Evolutionary conservation across 116 monocot genomes (phyloP).

Genomic region (Zostera marina): DNA sequence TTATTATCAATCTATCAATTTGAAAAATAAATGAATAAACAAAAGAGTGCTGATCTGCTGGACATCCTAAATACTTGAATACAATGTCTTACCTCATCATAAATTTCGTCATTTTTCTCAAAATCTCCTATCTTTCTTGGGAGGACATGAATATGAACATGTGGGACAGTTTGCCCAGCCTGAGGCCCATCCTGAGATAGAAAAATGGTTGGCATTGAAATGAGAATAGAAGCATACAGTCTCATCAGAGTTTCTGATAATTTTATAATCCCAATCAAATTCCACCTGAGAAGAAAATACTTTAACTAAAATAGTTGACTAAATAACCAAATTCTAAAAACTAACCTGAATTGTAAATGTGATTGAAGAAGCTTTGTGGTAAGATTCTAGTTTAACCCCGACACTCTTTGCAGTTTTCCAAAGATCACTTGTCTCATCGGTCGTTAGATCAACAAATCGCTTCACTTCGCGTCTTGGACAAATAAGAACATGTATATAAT

Average conservation of each 20-base stretch:
- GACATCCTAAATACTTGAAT: background rate
- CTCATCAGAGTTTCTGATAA: no score
- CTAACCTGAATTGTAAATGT: conserved; percentile 75
- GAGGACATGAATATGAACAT: conserved; percentile 78
- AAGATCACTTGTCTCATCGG: conserved; percentile 62
- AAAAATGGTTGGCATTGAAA: background rate
- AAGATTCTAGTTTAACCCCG: conserved; percentile 46
- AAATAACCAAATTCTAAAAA: conserved; percentile 32
- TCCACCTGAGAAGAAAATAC: no score
- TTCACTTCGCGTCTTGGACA: conserved; percentile 86
- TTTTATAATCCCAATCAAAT: no score
- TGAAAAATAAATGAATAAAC: background rate
- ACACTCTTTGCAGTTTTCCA: conserved; percentile 76
- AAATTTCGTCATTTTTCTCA: conserved; percentile 94
- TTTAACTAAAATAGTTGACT: no score
- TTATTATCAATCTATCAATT: conserved; percentile 15
- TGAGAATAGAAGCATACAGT: background rate
- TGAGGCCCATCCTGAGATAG: conserved; percentile 70
- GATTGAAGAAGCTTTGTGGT: conserved; percentile 70
- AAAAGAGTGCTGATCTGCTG: background rate
- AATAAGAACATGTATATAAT: conserved; percentile 63
- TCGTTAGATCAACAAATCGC: conserved; percentile 62
- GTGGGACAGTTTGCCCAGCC: conserved; percentile 82
- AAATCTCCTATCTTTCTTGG: conserved; percentile 74
- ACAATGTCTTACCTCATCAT: conserved; percentile 52